Conservation (phyloP, 495 filamentous ascomycete genomes). For the Penicillium fimorum region DNA sequence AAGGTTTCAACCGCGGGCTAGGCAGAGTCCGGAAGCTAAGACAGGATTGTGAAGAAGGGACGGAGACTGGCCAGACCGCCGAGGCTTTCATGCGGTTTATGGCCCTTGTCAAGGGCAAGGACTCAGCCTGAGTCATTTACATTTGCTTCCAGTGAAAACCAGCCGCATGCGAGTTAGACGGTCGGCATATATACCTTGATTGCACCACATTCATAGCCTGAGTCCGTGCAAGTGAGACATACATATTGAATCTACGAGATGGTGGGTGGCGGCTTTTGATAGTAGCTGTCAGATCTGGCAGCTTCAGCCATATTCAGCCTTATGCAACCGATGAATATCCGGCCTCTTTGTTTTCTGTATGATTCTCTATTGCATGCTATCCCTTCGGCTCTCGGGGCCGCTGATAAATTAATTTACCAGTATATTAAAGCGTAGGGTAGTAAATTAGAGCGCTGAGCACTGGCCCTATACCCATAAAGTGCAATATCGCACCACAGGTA, state of each 20-base stretch:
- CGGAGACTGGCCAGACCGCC: constrained; percentile 32
- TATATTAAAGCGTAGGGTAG: not conserved
- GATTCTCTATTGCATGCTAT: not conserved
- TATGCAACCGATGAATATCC: not conserved
- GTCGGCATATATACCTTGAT: not conserved
- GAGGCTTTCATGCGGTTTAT: constrained; percentile 46
- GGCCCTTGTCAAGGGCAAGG: constrained; percentile 33
- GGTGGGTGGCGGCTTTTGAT: constrained; percentile 1
- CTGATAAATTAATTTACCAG: not conserved
- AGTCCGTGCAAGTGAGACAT: constrained; percentile 7
- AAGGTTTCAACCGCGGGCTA: constrained; percentile 45
- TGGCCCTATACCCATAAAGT: not conserved
- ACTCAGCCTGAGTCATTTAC: constrained; percentile 5
- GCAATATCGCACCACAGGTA: not conserved
- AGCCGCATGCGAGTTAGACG: constrained; percentile 3
- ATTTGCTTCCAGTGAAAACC: not conserved
- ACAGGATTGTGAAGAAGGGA: constrained; percentile 40
- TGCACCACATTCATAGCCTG: not conserved
- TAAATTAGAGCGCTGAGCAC: not conserved
- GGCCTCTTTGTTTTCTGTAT: not conserved
- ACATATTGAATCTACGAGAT: not conserved
- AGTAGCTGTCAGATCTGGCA: constrained; percentile 10
- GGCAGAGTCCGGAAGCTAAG: constrained; percentile 42
- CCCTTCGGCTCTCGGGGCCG: not conserved
- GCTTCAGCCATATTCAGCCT: constrained; percentile 2